These are phyloP conservation scores for Kalanchoe fedtschenkoi DNA, from an alignment of 164 flowering plant genomes.

Conservation along the genomic window DNA sequence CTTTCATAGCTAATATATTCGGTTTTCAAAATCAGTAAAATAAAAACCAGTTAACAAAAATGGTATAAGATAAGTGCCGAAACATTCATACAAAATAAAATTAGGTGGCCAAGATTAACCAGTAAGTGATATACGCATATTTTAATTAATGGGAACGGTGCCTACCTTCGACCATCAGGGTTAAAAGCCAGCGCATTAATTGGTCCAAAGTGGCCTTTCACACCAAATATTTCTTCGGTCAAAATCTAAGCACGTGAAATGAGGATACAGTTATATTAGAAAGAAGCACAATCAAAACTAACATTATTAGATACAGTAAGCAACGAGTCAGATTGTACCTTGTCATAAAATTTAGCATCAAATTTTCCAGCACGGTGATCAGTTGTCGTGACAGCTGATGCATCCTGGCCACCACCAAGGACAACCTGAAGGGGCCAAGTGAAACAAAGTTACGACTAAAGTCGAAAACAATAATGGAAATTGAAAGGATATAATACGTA, in stretches of 20 bases:
- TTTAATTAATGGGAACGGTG: too few relatives aligned
- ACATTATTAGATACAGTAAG: not conserved
- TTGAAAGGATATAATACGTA: not conserved
- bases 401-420: slow-evolving; percentile 98
- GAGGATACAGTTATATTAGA: not conserved
- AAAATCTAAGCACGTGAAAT: slow-evolving; percentile 47
- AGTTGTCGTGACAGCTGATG: slow-evolving; percentile 76
- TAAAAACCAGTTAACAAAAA: too few relatives aligned
- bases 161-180: too few relatives aligned
- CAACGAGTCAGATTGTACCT: slow-evolving; percentile 27
- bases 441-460: not conserved
- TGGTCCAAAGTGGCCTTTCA: too few relatives aligned
- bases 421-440: slow-evolving; percentile 43
- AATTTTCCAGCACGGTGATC: slow-evolving; percentile 97
- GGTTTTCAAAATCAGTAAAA: too few relatives aligned
- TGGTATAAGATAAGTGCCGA: too few relatives aligned
- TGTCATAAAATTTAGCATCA: slow-evolving; percentile 87
- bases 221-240: too few relatives aligned
- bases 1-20: too few relatives aligned
- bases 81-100: too few relatives aligned
- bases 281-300: not conserved
- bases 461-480: not conserved
- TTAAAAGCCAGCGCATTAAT: too few relatives aligned
- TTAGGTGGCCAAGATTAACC: too few relatives aligned
- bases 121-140: too few relatives aligned